A percentile compares a stretch with the other conserved stretches of the same genome.
Evolutionary conservation across 805 yeast species (phyloP).

Genomic region (Lachancea kluyveri): DNA sequence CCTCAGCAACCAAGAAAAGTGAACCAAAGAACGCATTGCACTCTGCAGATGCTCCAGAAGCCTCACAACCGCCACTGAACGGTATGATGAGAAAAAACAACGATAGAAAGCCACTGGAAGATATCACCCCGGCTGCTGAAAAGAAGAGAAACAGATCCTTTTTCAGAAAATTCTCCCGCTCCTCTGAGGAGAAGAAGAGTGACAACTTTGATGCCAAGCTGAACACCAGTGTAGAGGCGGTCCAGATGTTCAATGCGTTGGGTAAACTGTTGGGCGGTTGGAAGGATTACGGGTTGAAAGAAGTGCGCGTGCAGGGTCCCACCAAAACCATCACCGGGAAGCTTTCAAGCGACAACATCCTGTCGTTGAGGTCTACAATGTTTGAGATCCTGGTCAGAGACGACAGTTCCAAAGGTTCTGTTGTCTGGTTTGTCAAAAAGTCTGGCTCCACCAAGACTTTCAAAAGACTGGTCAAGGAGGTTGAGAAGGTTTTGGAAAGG

Average conservation of each 20-base stretch:
- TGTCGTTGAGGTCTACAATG: constrained; percentile 57
- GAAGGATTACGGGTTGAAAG: constrained; percentile 64
- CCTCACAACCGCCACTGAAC: constrained; percentile 15
- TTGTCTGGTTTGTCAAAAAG: constrained; percentile 51
- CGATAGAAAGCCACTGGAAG: constrained; percentile 13
- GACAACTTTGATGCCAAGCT: constrained; percentile 18
- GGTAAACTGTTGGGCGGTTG: constrained; percentile 57
- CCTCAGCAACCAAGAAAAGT: constrained; percentile 1
- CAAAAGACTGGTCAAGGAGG: constrained; percentile 51
- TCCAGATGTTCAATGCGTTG: constrained; percentile 60
- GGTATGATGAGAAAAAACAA: constrained; percentile 7
- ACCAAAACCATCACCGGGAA: constrained; percentile 50
- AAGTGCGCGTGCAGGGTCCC: constrained; percentile 41
- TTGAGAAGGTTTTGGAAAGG: constrained; percentile 56
- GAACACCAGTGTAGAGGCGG: constrained; percentile 31
- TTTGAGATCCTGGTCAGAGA: constrained; percentile 48
- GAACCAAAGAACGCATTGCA: not conserved
- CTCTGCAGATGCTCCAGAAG: too few relatives aligned
- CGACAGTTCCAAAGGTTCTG: constrained; percentile 43
- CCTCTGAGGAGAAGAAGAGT: constrained; percentile 10
- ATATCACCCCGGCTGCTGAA: constrained; percentile 14
- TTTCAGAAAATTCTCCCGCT: constrained; percentile 31
- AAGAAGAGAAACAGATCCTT: constrained; percentile 24
- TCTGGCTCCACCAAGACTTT: constrained; percentile 63
- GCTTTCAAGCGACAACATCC: constrained; percentile 52